Conservation (phyloP, 2,329 filamentous ascomycete species). For the Chaetomium globosum region DNA sequence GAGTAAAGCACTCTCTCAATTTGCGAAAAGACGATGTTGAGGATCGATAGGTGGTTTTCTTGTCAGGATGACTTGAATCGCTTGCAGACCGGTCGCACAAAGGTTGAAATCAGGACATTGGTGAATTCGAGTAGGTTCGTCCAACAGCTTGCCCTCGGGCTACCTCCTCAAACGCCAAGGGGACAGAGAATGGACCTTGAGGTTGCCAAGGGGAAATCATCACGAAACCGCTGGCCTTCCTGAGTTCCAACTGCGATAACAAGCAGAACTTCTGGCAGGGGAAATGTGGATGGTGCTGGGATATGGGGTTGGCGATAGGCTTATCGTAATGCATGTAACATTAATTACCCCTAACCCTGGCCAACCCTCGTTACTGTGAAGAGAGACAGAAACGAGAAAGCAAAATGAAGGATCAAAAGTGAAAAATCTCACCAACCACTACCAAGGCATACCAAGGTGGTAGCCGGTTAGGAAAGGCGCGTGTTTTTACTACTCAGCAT, state of each 20-base stretch:
- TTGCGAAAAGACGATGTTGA: neutral
- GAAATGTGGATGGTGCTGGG: neutral
- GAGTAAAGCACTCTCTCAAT: neutral
- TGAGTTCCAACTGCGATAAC: neutral
- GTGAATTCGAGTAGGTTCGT: conserved; percentile 22
- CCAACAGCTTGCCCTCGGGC: conserved; percentile 11
- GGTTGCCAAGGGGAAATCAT: conserved; percentile 15
- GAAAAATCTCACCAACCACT: neutral
- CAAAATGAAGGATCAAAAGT: neutral
- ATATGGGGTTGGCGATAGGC: conserved; percentile 12
- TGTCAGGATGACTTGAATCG: conserved; percentile 17
- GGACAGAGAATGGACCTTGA: conserved; percentile 4
- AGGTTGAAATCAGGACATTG: conserved; percentile 26
- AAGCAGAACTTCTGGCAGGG: neutral
- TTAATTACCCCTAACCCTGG: conserved; percentile 9
- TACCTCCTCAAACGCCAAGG: conserved; percentile 3
- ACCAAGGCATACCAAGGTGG: neutral
- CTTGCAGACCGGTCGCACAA: conserved; percentile 27
- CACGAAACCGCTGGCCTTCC: conserved; percentile 7
- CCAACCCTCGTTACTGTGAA: neutral
- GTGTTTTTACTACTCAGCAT: neutral
- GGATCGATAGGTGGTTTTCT: neutral
- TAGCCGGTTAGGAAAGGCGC: neutral
- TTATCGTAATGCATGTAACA: neutral
- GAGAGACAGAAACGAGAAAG: neutral